Conservation (phyloP, 163 green algal species). For the Chlorella variabilis region DNA sequence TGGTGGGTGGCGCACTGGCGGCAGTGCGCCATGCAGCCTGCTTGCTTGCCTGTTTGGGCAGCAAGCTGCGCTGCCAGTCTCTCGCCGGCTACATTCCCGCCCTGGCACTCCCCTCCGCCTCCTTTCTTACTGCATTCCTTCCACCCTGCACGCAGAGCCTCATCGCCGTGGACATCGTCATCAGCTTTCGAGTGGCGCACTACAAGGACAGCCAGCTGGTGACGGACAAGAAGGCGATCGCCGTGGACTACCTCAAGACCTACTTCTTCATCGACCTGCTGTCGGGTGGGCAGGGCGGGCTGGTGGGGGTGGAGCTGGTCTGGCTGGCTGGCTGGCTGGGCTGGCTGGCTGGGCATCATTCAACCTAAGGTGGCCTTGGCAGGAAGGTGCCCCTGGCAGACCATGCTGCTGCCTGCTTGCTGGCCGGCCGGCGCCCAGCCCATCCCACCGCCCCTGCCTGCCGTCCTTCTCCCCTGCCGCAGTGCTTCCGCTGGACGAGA, state of each 20-base stretch:
- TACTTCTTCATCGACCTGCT: slow-evolving; percentile 28
- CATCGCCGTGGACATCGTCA: slow-evolving; percentile 40
- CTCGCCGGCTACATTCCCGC: no score
- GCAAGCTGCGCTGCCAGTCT: no score
- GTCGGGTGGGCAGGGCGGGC: neutral
- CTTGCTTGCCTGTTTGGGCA: neutral
- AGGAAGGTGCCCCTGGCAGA: no score
- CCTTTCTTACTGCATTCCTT: no score
- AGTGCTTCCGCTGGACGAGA: slow-evolving; percentile 37
- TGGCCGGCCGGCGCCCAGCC: neutral
- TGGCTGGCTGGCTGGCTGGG: no score
- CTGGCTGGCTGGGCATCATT: no score
- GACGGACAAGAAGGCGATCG: slow-evolving; percentile 32
- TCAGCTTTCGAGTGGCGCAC: slow-evolving; percentile 49
- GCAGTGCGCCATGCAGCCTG: no score
- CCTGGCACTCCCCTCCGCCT: no score
- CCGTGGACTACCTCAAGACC: slow-evolving; percentile 32
- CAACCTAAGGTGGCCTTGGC: no score
- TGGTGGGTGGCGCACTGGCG: slow-evolving; percentile 27
- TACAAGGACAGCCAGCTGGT: slow-evolving; percentile 48
- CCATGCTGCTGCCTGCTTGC: no score
- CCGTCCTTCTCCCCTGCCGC: neutral
- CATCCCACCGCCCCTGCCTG: neutral
- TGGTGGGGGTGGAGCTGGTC: no score
- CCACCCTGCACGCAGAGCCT: no score